Evolutionary conservation across 169 alveolate genomes (phyloP).

Genomic region (Plasmodium sp.): DNA sequence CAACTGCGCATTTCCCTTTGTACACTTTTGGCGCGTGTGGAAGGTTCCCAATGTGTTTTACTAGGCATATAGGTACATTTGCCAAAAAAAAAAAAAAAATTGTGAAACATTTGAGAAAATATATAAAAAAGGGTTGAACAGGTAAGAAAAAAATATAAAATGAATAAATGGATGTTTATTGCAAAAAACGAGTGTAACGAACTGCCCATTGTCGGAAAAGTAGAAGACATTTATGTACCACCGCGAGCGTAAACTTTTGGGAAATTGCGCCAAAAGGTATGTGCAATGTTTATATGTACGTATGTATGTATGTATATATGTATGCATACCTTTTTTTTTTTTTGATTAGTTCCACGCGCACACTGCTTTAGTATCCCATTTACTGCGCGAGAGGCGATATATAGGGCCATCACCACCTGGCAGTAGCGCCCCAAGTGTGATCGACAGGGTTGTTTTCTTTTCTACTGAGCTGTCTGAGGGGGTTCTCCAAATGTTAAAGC

Average conservation of each 20-base stretch:
- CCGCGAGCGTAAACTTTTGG: background rate
- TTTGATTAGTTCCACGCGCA: background rate
- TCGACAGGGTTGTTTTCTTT: background rate
- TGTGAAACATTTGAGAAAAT: background rate
- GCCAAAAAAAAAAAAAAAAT: background rate
- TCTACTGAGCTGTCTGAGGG: background rate
- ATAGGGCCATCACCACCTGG: background rate
- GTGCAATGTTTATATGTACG: background rate
- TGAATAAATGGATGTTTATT: background rate
- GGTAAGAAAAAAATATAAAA: background rate
- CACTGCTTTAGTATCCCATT: background rate
- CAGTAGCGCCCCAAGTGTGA: background rate
- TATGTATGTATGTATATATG: background rate
- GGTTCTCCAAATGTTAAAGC: background rate
- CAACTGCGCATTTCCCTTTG: background rate
- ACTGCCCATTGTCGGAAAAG: background rate
- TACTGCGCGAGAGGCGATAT: background rate
- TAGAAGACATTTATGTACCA: background rate
- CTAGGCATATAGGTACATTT: background rate
- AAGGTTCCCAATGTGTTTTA: background rate
- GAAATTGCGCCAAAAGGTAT: background rate
- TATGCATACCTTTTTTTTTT: background rate
- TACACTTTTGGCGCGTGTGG: background rate
- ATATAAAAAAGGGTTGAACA: background rate
- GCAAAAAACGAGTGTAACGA: background rate